These are phyloP conservation scores for Allium sativum DNA, from an alignment of 106 monocot genomes.

Conservation along the genomic window DNA sequence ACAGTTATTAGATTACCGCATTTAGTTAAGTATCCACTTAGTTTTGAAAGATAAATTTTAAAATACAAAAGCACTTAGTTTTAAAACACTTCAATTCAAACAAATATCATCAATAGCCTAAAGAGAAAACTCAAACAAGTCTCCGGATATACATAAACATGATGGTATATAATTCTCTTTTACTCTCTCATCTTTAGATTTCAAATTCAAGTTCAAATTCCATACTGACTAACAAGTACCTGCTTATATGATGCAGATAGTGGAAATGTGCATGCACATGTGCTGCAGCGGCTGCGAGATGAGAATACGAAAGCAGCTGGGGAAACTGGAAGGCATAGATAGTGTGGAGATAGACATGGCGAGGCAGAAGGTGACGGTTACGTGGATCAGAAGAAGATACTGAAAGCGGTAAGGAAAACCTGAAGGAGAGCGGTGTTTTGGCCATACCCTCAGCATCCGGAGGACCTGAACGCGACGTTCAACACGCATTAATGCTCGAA, in stretches of 20 bases:
- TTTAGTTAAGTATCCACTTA: too few species aligned
- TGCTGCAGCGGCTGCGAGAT: conserved; percentile 6
- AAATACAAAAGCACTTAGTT: too few species aligned
- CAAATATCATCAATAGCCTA: too few species aligned
- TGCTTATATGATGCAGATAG: conserved; percentile 16
- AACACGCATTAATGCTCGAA: conserved; percentile 53
- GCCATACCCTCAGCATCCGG: conserved; percentile 33
- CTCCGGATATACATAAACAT: neutral
- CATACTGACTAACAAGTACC: neutral
- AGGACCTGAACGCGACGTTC: neutral
- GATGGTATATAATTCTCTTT: neutral
- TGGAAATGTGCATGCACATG: conserved; percentile 8
- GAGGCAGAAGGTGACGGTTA: conserved; percentile 76
- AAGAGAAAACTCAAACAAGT: too few species aligned
- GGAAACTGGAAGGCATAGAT: conserved; percentile 38
- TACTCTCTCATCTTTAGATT: neutral
- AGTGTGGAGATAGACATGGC: conserved; percentile 69
- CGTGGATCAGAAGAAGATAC: conserved; percentile 73
- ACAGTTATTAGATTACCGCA: too few species aligned
- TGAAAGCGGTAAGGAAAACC: conserved; percentile 59
- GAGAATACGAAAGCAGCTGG: conserved; percentile 1
- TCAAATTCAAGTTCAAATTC: neutral
- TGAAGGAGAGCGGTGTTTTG: conserved; percentile 71
- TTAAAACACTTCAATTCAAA: too few species aligned
- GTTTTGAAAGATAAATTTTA: too few species aligned